Evolutionary conservation across 2,329 filamentous ascomycete genomes (phyloP), one percentile per base, ranked within the genome.

Genomic region (Colletotrichum siamense): DNA sequence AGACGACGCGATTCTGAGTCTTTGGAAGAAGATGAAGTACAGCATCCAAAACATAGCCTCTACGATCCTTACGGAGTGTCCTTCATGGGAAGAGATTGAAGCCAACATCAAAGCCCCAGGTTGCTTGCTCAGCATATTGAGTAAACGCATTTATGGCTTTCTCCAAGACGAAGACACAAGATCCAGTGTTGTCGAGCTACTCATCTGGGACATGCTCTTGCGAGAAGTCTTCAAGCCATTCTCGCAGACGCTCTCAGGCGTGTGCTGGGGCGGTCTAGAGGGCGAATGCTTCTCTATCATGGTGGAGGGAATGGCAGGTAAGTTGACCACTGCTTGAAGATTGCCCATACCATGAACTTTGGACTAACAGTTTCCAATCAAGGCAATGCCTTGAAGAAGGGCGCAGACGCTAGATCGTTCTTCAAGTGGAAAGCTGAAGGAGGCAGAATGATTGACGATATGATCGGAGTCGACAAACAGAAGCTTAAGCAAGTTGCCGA

Each of bases 21-120:
- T 77, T 6, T 82, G 79, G 81, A 76, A 39, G 5, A 44, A 64
- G 6, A 64, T 82, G 7, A 1, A 10, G 5, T 82, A 79, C 32
- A 79, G 76, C 16, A 78, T 81, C 1, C 67, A 66, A 4, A 59
- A 16, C 0, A 10, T 82, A 2, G 78, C 76, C 4, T 22, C 12
- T 2, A 4, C 6, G 1, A 10, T 82, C 3, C 34, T 71, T 5
- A 63, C 68, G 3, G 16, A 8, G 4, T 32, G 26, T 26, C 68
- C 67, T 10, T 22, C 57, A 4, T 3, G 13, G 26, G 55, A 71
- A 32, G 16, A n/a, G 8, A 55, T 57, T 12, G 12, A 57, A 26
- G 6, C n/a, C 2, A 57, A 26, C 6, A 57, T 24, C 10, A n/a
- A n/a, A n/a, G n/a, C n/a, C n/a, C 12, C 52, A 24, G 22, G 1